Conservation (phyloP, 345 rosid genomes). For the Gossypium rotundifolium region DNA sequence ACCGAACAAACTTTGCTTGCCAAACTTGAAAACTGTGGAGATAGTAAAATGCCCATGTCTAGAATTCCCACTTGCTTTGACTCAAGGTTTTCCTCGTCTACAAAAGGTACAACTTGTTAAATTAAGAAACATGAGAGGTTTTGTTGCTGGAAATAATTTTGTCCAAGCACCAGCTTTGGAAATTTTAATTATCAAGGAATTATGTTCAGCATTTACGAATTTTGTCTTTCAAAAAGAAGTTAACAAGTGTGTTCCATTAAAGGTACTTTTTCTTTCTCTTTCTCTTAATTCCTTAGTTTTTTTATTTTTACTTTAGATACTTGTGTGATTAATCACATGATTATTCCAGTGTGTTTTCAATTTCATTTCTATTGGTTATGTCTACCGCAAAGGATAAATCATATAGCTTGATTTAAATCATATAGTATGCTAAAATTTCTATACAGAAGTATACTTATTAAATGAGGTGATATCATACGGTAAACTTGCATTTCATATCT, state of each 20-base stretch:
- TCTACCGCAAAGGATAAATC: too few species aligned
- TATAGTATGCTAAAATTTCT: too few species aligned
- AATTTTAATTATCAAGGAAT: not conserved
- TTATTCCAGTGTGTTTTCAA: too few species aligned
- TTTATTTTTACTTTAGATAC: too few species aligned
- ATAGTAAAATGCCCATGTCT: not conserved
- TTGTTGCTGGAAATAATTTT: not conserved
- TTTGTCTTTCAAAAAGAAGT: not conserved
- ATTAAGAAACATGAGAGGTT: not conserved
- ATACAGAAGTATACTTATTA: too few species aligned
- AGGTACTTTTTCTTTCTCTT: not conserved
- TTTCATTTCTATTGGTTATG: too few species aligned
- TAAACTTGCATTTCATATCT: too few species aligned
- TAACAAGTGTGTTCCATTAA: not conserved
- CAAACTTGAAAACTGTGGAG: not conserved
- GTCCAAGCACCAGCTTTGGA: not conserved
- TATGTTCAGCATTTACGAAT: not conserved
- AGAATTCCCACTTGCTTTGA: not conserved
- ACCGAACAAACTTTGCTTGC: not conserved
- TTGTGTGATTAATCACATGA: too few species aligned
- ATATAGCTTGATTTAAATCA: too few species aligned
- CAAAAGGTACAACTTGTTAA: not conserved
- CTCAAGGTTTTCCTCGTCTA: not conserved
- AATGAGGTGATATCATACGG: too few species aligned
- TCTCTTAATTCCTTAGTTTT: too few species aligned